phyloP scores from a whole-genome alignment of 352 stramenopile genomes.

The Phytophthora boehmeriae region DNA sequence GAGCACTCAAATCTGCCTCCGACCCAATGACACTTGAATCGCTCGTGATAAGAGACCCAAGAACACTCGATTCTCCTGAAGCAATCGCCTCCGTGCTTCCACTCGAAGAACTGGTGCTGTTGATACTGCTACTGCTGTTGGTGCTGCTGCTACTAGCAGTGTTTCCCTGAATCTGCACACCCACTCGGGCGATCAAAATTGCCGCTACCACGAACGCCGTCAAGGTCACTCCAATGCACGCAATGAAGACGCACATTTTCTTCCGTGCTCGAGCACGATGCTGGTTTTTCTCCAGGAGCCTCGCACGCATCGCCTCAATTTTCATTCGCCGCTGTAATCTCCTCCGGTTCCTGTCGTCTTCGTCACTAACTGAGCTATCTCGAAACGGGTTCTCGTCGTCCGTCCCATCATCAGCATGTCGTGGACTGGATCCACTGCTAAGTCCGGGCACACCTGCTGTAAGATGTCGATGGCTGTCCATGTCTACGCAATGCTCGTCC shows the following conservation, averaged over 20 bases:
- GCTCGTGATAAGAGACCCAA: background rate
- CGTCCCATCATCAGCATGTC: slow-evolving; percentile 15
- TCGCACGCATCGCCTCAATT: slow-evolving; percentile 61
- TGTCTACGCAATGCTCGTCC: slow-evolving; percentile 29
- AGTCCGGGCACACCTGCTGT: slow-evolving; percentile 12
- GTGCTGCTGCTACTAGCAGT: slow-evolving; percentile 9
- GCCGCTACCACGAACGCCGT: slow-evolving; percentile 63
- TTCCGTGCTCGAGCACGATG: slow-evolving; percentile 57
- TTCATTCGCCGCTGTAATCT: slow-evolving; percentile 59
- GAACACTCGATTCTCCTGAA: background rate
- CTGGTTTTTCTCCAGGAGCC: slow-evolving; percentile 59
- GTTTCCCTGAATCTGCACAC: slow-evolving; percentile 46
- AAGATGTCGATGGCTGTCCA: slow-evolving; percentile 23
- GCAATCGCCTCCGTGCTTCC: background rate
- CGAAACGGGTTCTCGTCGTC: slow-evolving; percentile 21
- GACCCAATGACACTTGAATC: slow-evolving; percentile 24
- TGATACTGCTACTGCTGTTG: slow-evolving; percentile 18
- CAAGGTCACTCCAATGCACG: slow-evolving; percentile 63
- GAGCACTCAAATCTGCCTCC: slow-evolving; percentile 25
- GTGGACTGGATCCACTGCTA: slow-evolving; percentile 17
- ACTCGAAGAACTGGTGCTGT: slow-evolving; percentile 3
- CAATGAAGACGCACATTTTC: slow-evolving; percentile 64
- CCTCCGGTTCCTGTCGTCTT: slow-evolving; percentile 52
- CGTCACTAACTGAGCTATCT: slow-evolving; percentile 30
- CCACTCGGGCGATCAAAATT: slow-evolving; percentile 60